These are phyloP conservation scores for Panicum virgatum DNA, from an alignment of 202 grass and related monocot species.

Conservation along the genomic window DNA sequence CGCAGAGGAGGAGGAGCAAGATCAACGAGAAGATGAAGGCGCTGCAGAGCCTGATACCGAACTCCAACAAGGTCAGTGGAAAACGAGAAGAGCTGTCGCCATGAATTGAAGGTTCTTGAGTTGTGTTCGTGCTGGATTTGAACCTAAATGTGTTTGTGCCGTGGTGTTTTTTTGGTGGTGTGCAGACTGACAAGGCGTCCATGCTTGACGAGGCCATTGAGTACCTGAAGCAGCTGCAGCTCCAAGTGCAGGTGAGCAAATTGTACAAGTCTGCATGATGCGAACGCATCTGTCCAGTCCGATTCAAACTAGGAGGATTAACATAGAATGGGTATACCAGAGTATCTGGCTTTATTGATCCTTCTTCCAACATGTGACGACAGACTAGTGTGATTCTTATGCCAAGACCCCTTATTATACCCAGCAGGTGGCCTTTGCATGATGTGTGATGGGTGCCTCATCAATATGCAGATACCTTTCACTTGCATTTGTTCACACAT, in stretches of 20 bases:
- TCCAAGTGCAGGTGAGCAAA: slow-evolving; percentile 87
- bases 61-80: slow-evolving; percentile 81
- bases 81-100: not conserved
- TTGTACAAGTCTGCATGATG: not conserved
- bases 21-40: slow-evolving; percentile 99
- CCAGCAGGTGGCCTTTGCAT: no score
- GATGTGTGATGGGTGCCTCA: not conserved
- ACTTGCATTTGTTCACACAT: not conserved
- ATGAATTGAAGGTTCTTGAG: not conserved
- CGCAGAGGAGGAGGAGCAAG: slow-evolving; percentile 77
- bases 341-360: slow-evolving; percentile 1
- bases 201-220: slow-evolving; percentile 99
- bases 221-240: slow-evolving; percentile 97
- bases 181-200: slow-evolving; percentile 94
- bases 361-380: slow-evolving; percentile 1
- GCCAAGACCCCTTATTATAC: not conserved
- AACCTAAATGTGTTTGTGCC: not conserved
- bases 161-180: not conserved
- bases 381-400: not conserved
- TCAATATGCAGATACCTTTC: slow-evolving; percentile 3
- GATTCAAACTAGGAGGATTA: not conserved
- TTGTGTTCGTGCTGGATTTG: not conserved
- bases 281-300: not conserved
- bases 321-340: no score
- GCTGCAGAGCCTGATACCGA: slow-evolving; percentile 88